Evolutionary conservation across 345 rosid genomes (phyloP).

Genomic region (Cardiospermum halicacabum): DNA sequence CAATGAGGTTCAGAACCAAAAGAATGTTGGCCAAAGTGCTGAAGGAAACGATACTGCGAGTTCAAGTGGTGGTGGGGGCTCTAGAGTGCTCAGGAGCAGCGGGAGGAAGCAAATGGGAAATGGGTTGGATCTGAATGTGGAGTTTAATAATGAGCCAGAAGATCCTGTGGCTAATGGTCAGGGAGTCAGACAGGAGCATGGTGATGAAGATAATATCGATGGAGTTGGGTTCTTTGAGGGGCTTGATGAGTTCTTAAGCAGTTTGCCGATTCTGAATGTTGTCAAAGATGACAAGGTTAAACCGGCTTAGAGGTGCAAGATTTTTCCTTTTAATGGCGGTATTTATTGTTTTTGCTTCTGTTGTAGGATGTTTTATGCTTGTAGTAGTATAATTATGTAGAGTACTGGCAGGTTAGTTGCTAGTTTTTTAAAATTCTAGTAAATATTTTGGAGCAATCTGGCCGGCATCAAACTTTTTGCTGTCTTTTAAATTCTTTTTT

Average conservation of each 20-base stretch:
- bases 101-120: conserved; percentile 45
- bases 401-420: conserved; percentile 17
- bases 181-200: conserved; percentile 36
- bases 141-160: conserved; percentile 85
- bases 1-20: conserved; percentile 18
- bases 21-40: background rate
- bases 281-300: conserved; percentile 83
- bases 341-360: conserved; percentile 21
- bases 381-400: conserved; percentile 27
- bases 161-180: conserved; percentile 42
- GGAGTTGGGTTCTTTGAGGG: conserved; percentile 89
- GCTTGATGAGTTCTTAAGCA: conserved; percentile 91
- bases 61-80: conserved; percentile 18
- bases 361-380: conserved; percentile 15
- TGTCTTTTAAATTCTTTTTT: background rate
- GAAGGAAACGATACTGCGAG: conserved; percentile 15
- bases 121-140: conserved; percentile 92
- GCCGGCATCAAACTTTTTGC: background rate
- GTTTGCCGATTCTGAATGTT: conserved; percentile 84
- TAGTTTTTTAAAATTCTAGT: conserved; percentile 24
- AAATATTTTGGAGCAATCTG: conserved; percentile 31
- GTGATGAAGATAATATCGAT: conserved; percentile 74
- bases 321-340: conserved; percentile 19
- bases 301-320: conserved; percentile 58
- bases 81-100: conserved; percentile 32